Percentiles rank a stretch among this genome's conserved stretches.
These are phyloP conservation scores for Talaromyces amestolkiae DNA, from an alignment of 2,329 filamentous ascomycete species.

Conservation along the genomic window DNA sequence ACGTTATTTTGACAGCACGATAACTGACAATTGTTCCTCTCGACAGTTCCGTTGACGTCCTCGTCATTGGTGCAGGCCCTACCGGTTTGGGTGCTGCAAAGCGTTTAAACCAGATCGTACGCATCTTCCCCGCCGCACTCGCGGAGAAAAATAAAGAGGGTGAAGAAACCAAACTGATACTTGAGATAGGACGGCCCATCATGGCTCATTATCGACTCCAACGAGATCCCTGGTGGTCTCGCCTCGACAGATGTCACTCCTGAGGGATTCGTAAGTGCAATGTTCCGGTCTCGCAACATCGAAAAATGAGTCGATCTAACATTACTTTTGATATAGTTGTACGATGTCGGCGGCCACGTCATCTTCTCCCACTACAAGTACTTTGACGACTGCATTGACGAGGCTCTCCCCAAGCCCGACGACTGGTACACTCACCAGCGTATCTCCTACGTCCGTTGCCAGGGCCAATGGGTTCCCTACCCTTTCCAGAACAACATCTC, in stretches of 20 bases:
- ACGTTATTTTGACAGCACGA: background rate
- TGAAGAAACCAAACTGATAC: constrained; percentile 23
- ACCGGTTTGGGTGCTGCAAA: constrained; percentile 98
- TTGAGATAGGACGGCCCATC: constrained; percentile 73
- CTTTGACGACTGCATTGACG: constrained; percentile 98
- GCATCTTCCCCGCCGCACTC: constrained; percentile 34
- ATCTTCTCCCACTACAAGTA: constrained; percentile 99
- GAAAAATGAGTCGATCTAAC: background rate
- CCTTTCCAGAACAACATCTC: constrained; percentile 99
- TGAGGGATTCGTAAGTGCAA: constrained; percentile 85
- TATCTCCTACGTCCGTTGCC: constrained; percentile 98
- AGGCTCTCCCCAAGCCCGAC: constrained; percentile 87
- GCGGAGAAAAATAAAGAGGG: background rate
- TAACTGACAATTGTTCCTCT: constrained; percentile 21
- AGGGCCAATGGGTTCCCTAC: constrained; percentile 94
- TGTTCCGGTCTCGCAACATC: background rate
- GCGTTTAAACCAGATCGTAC: constrained; percentile 91
- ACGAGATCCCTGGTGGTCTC: constrained; percentile 88
- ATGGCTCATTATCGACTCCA: constrained; percentile 93
- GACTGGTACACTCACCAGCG: constrained; percentile 99
- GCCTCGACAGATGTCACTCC: constrained; percentile 92
- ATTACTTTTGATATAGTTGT: constrained; percentile 61
- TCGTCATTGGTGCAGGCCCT: constrained; percentile 96
- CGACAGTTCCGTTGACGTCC: constrained; percentile 83
- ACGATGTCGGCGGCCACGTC: constrained; percentile 97